phyloP scores from a whole-genome alignment of 768 basidiomycete species.

The Suillus plorans region DNA sequence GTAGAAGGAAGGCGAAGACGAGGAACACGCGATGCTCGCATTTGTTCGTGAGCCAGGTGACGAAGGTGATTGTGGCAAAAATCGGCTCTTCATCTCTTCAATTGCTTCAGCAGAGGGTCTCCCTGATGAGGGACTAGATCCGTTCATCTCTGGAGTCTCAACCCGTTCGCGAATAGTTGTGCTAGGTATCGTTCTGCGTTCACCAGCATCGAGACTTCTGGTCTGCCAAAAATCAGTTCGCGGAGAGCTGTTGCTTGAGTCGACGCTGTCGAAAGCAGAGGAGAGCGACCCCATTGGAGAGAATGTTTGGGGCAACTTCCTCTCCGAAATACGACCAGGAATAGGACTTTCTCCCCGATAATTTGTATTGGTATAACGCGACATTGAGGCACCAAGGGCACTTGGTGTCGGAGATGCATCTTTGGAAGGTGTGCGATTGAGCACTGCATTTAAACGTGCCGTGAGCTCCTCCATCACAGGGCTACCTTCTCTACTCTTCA shows the following conservation, averaged over 20 bases:
- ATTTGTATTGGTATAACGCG: constrained; percentile 20
- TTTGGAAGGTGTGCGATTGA: constrained; percentile 31
- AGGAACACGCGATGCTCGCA: constrained; percentile 11
- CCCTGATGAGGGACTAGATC: constrained; percentile 4
- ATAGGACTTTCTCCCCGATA: constrained; percentile 23
- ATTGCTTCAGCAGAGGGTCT: constrained; percentile 49
- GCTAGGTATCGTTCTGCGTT: constrained; percentile 13
- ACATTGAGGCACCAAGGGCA: constrained; percentile 14
- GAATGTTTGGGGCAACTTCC: constrained; percentile 17
- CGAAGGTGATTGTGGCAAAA: constrained; percentile 37
- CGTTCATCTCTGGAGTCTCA: constrained; percentile 18
- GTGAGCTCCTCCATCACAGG: constrained; percentile 53
- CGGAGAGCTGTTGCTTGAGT: constrained; percentile 1
- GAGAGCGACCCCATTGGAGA: constrained; percentile 4
- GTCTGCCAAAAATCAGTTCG: neutral
- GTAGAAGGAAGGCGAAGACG: constrained; percentile 16
- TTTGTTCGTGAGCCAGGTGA: constrained; percentile 24
- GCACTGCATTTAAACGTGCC: constrained; percentile 42
- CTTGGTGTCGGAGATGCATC: constrained; percentile 27
- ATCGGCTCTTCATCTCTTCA: constrained; percentile 63
- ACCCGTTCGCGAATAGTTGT: constrained; percentile 10
- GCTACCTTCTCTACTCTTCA: constrained; percentile 52
- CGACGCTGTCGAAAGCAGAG: constrained; percentile 8
- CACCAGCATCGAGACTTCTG: constrained; percentile 12
- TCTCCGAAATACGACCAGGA: constrained; percentile 22